A percentile compares a stretch with the other conserved stretches of the same genome.
These are phyloP conservation scores for Thelephora ganbajun DNA, from an alignment of 768 basidiomycete species.

Conservation along the genomic window DNA sequence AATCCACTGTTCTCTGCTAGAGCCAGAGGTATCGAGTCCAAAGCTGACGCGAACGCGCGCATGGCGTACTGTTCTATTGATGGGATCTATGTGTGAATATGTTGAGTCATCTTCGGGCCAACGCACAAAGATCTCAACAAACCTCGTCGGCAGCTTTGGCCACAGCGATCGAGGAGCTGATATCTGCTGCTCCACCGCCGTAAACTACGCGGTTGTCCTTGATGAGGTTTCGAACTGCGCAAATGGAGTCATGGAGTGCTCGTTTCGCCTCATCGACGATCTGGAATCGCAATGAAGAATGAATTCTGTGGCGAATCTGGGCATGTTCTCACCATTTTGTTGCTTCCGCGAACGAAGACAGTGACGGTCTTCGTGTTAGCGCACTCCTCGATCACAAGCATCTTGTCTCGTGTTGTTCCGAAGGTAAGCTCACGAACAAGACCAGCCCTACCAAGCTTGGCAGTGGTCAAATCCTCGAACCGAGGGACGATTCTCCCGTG, in stretches of 20 bases:
- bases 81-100: slow-evolving; percentile 49
- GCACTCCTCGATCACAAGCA: slow-evolving; percentile 98
- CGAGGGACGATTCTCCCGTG: slow-evolving; percentile 96
- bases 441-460: slow-evolving; percentile 89
- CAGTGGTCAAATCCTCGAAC: slow-evolving; percentile 86
- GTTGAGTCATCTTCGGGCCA: neutral
- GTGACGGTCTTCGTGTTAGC: slow-evolving; percentile 95
- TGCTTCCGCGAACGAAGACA: slow-evolving; percentile 92
- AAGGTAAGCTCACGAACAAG: slow-evolving; percentile 90
- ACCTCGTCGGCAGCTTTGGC: slow-evolving; percentile 91
- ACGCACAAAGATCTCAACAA: slow-evolving; percentile 7
- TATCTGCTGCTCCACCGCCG: slow-evolving; percentile 96
- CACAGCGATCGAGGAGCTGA: slow-evolving; percentile 88
- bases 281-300: slow-evolving; percentile 25
- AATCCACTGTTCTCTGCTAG: slow-evolving; percentile 96
- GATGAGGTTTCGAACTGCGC: slow-evolving; percentile 90
- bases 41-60: slow-evolving; percentile 94
- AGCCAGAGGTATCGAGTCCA: slow-evolving; percentile 91
- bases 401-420: slow-evolving; percentile 97
- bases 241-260: slow-evolving; percentile 93
- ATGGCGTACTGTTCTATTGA: slow-evolving; percentile 99
- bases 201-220: slow-evolving; percentile 96
- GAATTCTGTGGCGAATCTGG: neutral
- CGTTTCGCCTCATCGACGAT: slow-evolving; percentile 99
- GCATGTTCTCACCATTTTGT: slow-evolving; percentile 73